Evolutionary conservation across 148 eudicot species (phyloP), one percentile per base, ranked within the genome.

Genomic region (Fagopyrum tataricum): DNA sequence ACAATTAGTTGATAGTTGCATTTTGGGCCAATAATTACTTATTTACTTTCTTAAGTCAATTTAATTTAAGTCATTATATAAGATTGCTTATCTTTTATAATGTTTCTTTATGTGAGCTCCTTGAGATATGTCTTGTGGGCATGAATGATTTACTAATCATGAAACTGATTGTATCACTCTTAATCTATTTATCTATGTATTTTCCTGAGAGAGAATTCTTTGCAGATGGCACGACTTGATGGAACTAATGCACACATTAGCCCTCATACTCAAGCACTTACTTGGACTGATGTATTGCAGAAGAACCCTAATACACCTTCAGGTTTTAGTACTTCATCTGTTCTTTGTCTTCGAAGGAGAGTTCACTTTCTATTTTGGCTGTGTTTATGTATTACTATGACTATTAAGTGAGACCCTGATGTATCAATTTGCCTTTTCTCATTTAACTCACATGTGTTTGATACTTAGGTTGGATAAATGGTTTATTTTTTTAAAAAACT

Each of bases 241-340:
- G 96, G 87, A 73, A 74, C 82, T 78, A 81, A 84, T 73, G 74
- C 84, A 49, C 92, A 86, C 76, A 80, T 58, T 80, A 82, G 69
- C 79, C 87, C 76, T 79, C 89, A 84, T 72, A 95, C 87, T 76
- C 73, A 80, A 8, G 83, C 83, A 58, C 76, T 90, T 48, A 59
- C 86, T 61, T 95, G 99, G 99, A 90, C 99, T 59, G 85, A 92
- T 85, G 97, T 95, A 56, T 55, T 81, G 53, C 91, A 90, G 81
- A 87, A 80, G 78, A 86, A 74, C 77, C 49, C 77, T 44, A 74
- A 68, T 75, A 44, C 81, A 14, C 81, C 88, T 79, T 77, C 83
- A 72, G 55, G 76, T 41, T 20, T 31, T 71, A 43, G 89, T 41
- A 41, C 26, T 40, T n/a, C n/a, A 10, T 41, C 6, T 41, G 23